These are phyloP conservation scores for Capsella bursapastoris DNA, from an alignment of 345 rosid genomes.

Conservation along the genomic window DNA sequence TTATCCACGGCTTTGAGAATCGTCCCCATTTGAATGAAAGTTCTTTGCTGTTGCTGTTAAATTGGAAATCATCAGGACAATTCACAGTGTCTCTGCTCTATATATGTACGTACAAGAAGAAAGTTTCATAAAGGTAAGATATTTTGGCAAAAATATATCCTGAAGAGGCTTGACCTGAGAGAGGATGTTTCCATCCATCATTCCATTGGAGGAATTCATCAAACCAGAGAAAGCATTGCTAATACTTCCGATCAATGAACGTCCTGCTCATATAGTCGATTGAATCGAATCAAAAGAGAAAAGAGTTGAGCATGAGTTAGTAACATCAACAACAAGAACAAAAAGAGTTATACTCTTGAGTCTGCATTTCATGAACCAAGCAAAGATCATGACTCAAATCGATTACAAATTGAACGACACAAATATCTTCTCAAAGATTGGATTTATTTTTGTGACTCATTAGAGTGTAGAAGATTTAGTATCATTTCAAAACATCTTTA, in stretches of 20 bases:
- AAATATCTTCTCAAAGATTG: too few relatives aligned
- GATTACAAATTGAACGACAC: neutral
- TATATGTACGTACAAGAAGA: neutral
- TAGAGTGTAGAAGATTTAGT: neutral
- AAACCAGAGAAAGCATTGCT: conserved; percentile 47
- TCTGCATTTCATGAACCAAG: conserved; percentile 9
- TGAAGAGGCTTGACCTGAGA: conserved; percentile 49
- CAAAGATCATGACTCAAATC: neutral
- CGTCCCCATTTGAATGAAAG: conserved; percentile 89
- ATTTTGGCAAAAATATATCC: neutral
- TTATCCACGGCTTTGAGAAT: conserved; percentile 82
- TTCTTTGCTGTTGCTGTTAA: conserved; percentile 60
- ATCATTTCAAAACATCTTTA: neutral
- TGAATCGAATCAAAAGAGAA: conserved; percentile 8
- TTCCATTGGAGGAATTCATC: conserved; percentile 45
- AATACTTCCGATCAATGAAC: conserved; percentile 54
- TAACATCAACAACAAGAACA: conserved; percentile 15
- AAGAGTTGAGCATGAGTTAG: neutral
- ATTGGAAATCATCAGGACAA: conserved; percentile 20
- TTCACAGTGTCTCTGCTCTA: too few relatives aligned
- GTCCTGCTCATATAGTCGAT: conserved; percentile 30
- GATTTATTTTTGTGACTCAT: too few relatives aligned
- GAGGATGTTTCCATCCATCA: conserved; percentile 38
- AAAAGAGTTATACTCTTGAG: neutral
- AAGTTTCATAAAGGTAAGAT: neutral